phyloP scores from a whole-genome alignment of 108 stramenopile species.

The Cyclotella kingstonii region DNA sequence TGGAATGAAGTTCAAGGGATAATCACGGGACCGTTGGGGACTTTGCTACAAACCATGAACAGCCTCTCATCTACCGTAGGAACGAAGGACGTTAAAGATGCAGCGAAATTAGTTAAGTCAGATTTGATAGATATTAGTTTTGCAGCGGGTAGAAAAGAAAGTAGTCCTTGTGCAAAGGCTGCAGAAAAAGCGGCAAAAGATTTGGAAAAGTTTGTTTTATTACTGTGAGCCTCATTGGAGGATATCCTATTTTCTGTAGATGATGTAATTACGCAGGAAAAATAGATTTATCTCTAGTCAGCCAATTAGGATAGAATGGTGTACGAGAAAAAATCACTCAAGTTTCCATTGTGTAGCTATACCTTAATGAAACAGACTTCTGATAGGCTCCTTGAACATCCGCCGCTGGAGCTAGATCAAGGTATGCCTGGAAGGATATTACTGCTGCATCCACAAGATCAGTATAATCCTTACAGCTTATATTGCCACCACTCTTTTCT shows the following conservation, averaged over 20 bases:
- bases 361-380: not conserved
- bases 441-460: constrained; percentile 10
- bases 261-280: not conserved
- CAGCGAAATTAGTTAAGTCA: constrained; percentile 48
- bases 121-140: constrained; percentile 56
- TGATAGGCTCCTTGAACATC: constrained; percentile 33
- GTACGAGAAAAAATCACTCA: no score
- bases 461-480: constrained; percentile 11
- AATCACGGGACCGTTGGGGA: constrained; percentile 71
- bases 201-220: constrained; percentile 55
- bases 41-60: constrained; percentile 60
- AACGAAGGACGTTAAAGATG: constrained; percentile 42
- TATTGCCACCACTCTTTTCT: not conserved
- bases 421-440: constrained; percentile 25
- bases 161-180: constrained; percentile 31
- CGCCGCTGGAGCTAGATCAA: constrained; percentile 26
- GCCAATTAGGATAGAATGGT: no score
- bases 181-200: constrained; percentile 40
- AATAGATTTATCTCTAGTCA: not conserved
- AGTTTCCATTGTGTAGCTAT: no score
- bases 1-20: constrained; percentile 67
- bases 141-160: constrained; percentile 52
- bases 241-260: no score
- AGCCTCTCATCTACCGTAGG: constrained; percentile 19
- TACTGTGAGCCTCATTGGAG: constrained; percentile 46